Conservation (phyloP, 495 filamentous ascomycete species). For the Glonium stellatum region DNA sequence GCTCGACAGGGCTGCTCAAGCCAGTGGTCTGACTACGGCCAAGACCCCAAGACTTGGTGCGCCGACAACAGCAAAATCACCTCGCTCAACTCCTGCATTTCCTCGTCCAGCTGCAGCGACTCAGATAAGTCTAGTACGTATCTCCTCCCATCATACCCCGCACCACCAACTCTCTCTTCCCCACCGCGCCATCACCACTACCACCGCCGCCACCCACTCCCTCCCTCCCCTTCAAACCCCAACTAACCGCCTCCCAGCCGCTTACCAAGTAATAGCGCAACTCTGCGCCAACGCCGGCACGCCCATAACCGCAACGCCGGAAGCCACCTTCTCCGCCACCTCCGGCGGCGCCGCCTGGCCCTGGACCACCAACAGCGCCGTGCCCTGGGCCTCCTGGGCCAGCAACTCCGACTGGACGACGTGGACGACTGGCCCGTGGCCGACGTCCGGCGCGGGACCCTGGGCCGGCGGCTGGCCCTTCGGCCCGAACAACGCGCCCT, state of each 20-base stretch:
- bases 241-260: no score
- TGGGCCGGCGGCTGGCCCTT: conserved; percentile 3
- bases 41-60: not conserved
- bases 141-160: not conserved
- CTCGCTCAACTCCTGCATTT: not conserved
- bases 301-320: conserved; percentile 6
- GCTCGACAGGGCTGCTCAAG: not conserved
- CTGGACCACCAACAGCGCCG: conserved; percentile 28
- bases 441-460: not conserved
- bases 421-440: not conserved
- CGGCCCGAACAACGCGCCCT: conserved; percentile 3
- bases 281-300: conserved; percentile 13
- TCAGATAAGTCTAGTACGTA: not conserved
- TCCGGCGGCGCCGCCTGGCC: conserved; percentile 14
- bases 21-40: not conserved
- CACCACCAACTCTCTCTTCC: not conserved
- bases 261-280: conserved; percentile 13
- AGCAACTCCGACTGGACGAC: not conserved
- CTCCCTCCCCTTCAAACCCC: no score
- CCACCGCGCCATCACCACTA: not conserved
- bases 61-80: not conserved
- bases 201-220: not conserved
- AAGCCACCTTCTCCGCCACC: conserved; percentile 19
- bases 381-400: conserved; percentile 49
- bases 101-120: not conserved